phyloP scores from a whole-genome alignment of 495 filamentous ascomycete species.

The Saxispiralis lemnorum region DNA sequence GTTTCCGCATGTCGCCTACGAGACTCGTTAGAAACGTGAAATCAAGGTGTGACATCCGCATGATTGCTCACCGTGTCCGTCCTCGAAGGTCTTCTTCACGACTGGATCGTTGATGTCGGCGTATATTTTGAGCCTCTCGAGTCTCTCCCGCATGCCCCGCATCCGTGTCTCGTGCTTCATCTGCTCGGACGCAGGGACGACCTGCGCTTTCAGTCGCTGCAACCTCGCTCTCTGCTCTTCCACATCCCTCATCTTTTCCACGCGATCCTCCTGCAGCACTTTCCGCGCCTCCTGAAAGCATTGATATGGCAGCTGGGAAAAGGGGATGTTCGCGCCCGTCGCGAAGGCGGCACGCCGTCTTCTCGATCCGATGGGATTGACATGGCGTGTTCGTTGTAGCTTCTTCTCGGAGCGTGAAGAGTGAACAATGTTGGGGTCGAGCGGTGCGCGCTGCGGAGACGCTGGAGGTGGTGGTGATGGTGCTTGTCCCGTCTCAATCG shows the following conservation, averaged over 20 bases:
- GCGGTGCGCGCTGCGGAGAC: background rate
- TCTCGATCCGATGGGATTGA: slow-evolving; percentile 51
- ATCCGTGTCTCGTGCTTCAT: slow-evolving; percentile 41
- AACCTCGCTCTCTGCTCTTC: slow-evolving; percentile 33
- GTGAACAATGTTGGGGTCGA: slow-evolving; percentile 17
- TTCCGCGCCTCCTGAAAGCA: slow-evolving; percentile 92
- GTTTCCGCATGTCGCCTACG: slow-evolving; percentile 87
- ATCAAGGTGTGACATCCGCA: too few relatives aligned
- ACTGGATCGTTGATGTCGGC: slow-evolving; percentile 91
- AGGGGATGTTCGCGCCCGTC: slow-evolving; percentile 54
- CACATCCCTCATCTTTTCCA: slow-evolving; percentile 55
- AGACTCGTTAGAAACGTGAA: too few relatives aligned
- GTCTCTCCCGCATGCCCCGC: slow-evolving; percentile 47
- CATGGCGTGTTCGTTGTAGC: slow-evolving; percentile 12
- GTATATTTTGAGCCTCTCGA: slow-evolving; percentile 71
- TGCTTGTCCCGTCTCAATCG: slow-evolving; percentile 2
- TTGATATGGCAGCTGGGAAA: slow-evolving; percentile 86
- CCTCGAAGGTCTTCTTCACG: slow-evolving; percentile 88
- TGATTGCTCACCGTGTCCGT: slow-evolving; percentile 59
- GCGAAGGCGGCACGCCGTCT: slow-evolving; percentile 65
- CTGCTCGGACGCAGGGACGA: slow-evolving; percentile 37
- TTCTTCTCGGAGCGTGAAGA: slow-evolving; percentile 17
- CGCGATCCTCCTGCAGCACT: slow-evolving; percentile 59
- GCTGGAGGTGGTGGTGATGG: slow-evolving; percentile 12
- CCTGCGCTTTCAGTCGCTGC: slow-evolving; percentile 37